These are phyloP conservation scores for Parastagonospora avenae DNA, from an alignment of 2,329 filamentous ascomycete genomes.

Conservation along the genomic window DNA sequence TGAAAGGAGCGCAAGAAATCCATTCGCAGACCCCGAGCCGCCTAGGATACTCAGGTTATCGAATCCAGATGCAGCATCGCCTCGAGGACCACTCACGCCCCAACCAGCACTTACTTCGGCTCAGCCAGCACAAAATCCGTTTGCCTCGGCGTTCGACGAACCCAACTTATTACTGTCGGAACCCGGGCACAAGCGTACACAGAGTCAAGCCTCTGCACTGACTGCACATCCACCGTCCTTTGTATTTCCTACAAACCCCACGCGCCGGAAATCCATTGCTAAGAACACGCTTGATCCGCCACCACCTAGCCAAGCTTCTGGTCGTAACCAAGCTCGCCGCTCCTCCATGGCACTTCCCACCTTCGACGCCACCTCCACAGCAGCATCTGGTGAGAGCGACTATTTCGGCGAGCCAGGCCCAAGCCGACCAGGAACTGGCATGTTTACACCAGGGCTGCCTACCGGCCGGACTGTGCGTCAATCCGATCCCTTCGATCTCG, in stretches of 20 bases:
- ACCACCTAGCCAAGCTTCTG: slow-evolving; percentile 28
- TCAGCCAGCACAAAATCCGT: slow-evolving; percentile 31
- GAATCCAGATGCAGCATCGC: slow-evolving; percentile 28
- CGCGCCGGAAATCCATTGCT: slow-evolving; percentile 31
- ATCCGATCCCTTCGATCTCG: slow-evolving; percentile 49
- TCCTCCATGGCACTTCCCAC: slow-evolving; percentile 31
- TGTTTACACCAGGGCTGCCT: slow-evolving; percentile 23
- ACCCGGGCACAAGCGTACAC: slow-evolving; percentile 32
- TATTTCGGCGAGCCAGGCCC: slow-evolving; percentile 45
- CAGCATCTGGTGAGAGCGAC: slow-evolving; percentile 31
- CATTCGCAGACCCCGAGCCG: slow-evolving; percentile 35
- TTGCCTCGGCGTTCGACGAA: slow-evolving; percentile 37
- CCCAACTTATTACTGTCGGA: slow-evolving; percentile 17
- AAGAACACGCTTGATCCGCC: slow-evolving; percentile 31
- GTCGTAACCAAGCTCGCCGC: slow-evolving; percentile 25
- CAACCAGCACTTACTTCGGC: slow-evolving; percentile 31
- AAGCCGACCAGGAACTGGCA: slow-evolving; percentile 36
- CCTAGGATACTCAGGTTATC: slow-evolving; percentile 25
- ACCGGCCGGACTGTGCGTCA: slow-evolving; percentile 38
- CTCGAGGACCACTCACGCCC: slow-evolving; percentile 28
- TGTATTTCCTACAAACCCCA: slow-evolving; percentile 17
- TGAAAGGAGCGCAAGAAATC: slow-evolving; percentile 23
- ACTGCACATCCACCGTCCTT: slow-evolving; percentile 37
- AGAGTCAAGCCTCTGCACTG: slow-evolving; percentile 37
- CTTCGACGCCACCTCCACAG: slow-evolving; percentile 30